Conservation (phyloP, 2,329 filamentous ascomycete species). For the Mycosphaerelloides madeirae region DNA sequence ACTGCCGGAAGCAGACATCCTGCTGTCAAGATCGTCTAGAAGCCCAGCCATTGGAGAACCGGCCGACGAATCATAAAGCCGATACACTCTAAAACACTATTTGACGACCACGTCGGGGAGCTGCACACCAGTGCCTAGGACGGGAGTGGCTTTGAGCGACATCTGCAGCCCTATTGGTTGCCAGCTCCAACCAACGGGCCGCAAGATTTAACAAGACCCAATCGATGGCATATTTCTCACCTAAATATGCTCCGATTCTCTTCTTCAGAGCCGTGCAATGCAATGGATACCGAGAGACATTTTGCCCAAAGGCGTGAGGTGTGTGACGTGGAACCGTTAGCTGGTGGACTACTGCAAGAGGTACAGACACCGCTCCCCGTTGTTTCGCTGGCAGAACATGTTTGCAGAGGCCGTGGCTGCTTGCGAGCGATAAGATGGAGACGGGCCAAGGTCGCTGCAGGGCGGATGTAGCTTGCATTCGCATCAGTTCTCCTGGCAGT, state of each 20-base stretch:
- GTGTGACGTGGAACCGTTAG: neutral
- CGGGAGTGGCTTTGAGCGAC: no score
- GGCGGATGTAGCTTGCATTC: neutral
- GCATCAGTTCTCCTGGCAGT: neutral
- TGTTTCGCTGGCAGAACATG: neutral
- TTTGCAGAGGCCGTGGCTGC: neutral
- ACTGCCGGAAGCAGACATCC: no score
- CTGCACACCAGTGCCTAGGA: no score
- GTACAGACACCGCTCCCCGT: neutral
- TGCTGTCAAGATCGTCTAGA: no score
- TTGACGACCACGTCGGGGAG: no score
- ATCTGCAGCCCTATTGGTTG: no score
- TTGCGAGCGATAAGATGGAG: neutral
- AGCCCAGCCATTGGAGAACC: no score
- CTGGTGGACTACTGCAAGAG: neutral
- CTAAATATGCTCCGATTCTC: neutral
- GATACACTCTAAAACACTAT: no score
- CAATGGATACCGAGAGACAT: constrained; percentile 6
- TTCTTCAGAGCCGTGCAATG: neutral
- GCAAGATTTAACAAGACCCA: constrained; percentile 1
- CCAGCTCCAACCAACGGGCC: no score
- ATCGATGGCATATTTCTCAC: neutral
- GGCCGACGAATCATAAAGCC: no score
- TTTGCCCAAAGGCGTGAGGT: no score
- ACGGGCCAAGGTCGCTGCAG: neutral